Evolutionary conservation across 1,284 basidiomycete species (phyloP).

Genomic region (Papiliotrema flavescens): DNA sequence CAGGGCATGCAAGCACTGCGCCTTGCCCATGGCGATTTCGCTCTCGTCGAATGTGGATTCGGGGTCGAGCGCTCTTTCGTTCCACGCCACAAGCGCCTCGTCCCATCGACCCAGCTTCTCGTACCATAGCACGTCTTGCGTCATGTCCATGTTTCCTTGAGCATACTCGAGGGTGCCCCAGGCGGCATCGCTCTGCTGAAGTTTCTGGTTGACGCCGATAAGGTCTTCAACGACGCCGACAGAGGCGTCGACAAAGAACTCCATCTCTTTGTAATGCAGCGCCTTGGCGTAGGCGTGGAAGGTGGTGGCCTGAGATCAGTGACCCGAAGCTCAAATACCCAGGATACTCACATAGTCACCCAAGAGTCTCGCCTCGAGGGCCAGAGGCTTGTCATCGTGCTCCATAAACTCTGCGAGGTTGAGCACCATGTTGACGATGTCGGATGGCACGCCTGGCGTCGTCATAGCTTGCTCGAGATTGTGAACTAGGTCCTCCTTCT

Average conservation of each 20-base stretch:
- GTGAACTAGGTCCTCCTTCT: constrained; percentile 84
- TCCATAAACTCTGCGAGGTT: constrained; percentile 99
- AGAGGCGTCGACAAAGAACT: constrained; percentile 82
- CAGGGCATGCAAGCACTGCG: constrained; percentile 94
- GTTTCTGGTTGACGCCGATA: constrained; percentile 94
- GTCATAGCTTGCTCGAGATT: constrained; percentile 88
- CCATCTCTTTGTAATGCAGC: constrained; percentile 97
- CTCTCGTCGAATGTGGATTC: constrained; percentile 60
- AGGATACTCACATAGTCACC: constrained; percentile 68
- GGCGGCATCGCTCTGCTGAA: constrained; percentile 95
- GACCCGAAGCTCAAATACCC: not conserved
- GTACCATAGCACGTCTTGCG: constrained; percentile 69
- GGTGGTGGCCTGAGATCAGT: constrained; percentile 61
- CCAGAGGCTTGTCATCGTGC: constrained; percentile 94
- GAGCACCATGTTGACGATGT: constrained; percentile 88
- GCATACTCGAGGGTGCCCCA: constrained; percentile 91
- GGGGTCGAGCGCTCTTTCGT: constrained; percentile 38
- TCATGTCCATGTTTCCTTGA: constrained; percentile 56
- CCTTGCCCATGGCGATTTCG: constrained; percentile 70
- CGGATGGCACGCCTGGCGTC: constrained; percentile 72
- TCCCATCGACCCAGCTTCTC: constrained; percentile 96
- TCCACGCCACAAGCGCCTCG: constrained; percentile 82
- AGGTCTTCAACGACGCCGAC: constrained; percentile 81
- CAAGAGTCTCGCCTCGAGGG: constrained; percentile 88
- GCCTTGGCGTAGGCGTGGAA: constrained; percentile 98